A percentile compares a stretch with the other conserved stretches of the same genome.
Conservation (phyloP, 2,329 filamentous ascomycete species). For the Knoxdaviesia capensis region DNA sequence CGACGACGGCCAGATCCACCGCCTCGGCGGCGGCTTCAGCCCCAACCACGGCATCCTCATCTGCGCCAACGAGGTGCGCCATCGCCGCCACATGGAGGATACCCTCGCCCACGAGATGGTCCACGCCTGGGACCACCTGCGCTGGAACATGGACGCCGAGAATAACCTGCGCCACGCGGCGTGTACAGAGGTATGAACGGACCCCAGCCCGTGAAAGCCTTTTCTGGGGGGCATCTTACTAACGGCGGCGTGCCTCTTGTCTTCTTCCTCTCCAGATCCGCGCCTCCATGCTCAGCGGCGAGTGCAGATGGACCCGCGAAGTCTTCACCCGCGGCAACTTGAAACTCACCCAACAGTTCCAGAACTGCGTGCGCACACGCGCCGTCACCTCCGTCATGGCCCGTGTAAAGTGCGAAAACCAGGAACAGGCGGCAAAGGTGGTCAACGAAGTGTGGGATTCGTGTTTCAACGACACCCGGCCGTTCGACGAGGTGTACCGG, state of each 20-base stretch:
- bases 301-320: conserved; percentile 80
- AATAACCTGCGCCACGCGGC: conserved; percentile 72
- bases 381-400: conserved; percentile 64
- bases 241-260: background rate
- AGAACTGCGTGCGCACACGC: conserved; percentile 70
- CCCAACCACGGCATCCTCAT: conserved; percentile 73
- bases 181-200: conserved; percentile 58
- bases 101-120: conserved; percentile 96
- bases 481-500: conserved; percentile 92
- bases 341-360: conserved; percentile 79
- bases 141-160: conserved; percentile 75
- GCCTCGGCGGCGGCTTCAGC: conserved; percentile 63
- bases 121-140: conserved; percentile 81
- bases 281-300: conserved; percentile 78
- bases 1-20: conserved; percentile 38
- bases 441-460: conserved; percentile 99
- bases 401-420: conserved; percentile 63
- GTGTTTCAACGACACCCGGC: conserved; percentile 82
- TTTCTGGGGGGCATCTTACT: too few species aligned
- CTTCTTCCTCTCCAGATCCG: conserved; percentile 42
- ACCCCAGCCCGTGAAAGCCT: background rate
- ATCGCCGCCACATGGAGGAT: conserved; percentile 71
- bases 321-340: conserved; percentile 71
- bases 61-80: conserved; percentile 77
- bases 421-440: conserved; percentile 67